Evolutionary conservation across 129 eudicot species (phyloP), one percentile per base, ranked within the genome.

Genomic region (Centrapalus pauciflorus): DNA sequence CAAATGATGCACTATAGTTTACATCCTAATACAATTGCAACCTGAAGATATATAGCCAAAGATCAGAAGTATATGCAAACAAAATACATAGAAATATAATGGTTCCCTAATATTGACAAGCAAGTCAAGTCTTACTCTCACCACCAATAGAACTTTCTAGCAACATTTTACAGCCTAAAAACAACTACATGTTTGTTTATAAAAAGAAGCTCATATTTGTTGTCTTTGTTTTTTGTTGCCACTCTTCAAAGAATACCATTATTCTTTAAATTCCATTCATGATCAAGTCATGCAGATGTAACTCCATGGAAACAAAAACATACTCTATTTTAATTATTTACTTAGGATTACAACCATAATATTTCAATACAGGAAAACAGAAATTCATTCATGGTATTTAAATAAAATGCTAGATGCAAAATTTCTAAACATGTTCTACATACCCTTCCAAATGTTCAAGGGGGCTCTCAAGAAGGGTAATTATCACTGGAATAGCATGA

Each of bases 401-500:
- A 7, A 35, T 27, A 62, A 37, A 52, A 73, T 54, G 59, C 27
- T 5, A 64, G 30, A 35, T 13, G 35, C 25, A 56, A 30, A 57
- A n/a, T 40, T 57, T 57, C 59, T 37, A 72, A 72, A 62, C 37
- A 40, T 43, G 37, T 23, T 45, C 28, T 17, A 80, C 89, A 69
- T 69, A 82, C 98, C 84, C 69, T 70, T 88, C 84, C 62, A 93
- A 62, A 80, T 93, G 88, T 56, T 93, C 96, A 19, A 93, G 81
- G 34, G 99, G 99, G 58, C 66, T 74, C 80, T 85, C 99, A 21
- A 93, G 70, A 61, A 93, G 85, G 20, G 95, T 83, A 59, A 93
- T 80, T 50, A 93, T 76, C 28, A 89, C 87, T 2, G 96, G 80
- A 24, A 93, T 74, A 57, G 73, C 75, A 33, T 80, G 77, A 74